Evolutionary conservation across 768 basidiomycete genomes (phyloP), one percentile per base, ranked within the genome.

Genomic region (Leccinum fibrillosum): DNA sequence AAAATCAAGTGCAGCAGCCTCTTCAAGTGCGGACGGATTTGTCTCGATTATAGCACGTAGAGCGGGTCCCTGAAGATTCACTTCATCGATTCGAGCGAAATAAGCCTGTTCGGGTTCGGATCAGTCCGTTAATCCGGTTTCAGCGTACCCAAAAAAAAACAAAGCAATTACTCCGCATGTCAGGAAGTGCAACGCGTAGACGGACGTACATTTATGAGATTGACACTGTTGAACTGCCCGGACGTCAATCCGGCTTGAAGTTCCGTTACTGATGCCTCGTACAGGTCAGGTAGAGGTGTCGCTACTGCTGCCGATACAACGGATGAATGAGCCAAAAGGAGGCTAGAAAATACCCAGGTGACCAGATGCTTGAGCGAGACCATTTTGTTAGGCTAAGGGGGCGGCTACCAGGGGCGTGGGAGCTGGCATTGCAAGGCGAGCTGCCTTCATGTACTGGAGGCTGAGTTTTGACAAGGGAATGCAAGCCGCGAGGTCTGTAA

Each of bases 51-150:
- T 72, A 1, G 78, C 78, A n/a, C 72, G 76, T 15, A 78, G 56
- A 2, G 26, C 59, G 3, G 77, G 69, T 2, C 76, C 76, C 44
- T 74, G 58, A 13, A 72, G 56, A 62, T 79, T 79, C 15, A 79
- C 78, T 67, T 79, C 78, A 19, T 74, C 70, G 47, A 79, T 79
- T 15, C 78, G 72, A 17, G 73, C 67, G 49, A 78, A 66, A 57
- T 79, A 79, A 1, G 78, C 75, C 77, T 78, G 44, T 64, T 54
- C 49, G 21, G 34, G 39, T 35, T 49, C 25, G 35, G 9, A n/a
- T 28, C 23, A 32, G 48, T 13, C 10, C 26, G 35, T 17, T 3
- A 19, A 39, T 60, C 45, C 37, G 13, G 42, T 34, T 39, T 34
- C 19, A 42, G 9, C 39, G 9, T 17, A 19, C 19, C 21, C 37